phyloP scores from a whole-genome alignment of 1,139 yeast genomes.

The Nakaseomyces uthaithaninus region DNA sequence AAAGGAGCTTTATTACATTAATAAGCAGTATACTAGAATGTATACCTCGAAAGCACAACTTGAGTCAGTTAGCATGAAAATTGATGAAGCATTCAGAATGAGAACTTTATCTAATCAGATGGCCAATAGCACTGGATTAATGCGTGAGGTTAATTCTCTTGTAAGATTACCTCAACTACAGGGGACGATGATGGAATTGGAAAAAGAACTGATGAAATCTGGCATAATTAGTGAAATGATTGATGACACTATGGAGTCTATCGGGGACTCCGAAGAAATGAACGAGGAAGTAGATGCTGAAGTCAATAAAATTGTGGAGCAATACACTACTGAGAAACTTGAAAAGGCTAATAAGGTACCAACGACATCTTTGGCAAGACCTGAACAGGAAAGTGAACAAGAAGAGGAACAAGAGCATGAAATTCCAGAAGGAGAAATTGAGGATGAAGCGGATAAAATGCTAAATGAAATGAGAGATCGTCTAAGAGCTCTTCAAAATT shows the following conservation, averaged over 20 bases:
- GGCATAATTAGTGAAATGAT: conserved; percentile 96
- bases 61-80: conserved; percentile 77
- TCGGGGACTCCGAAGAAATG: conserved; percentile 60
- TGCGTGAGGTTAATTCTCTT: conserved; percentile 81
- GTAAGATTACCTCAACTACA: conserved; percentile 73
- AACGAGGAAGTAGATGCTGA: conserved; percentile 67
- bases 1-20: conserved; percentile 65
- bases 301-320: conserved; percentile 47
- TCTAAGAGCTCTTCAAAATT: conserved; percentile 75
- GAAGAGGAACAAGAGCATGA: conserved; percentile 36
- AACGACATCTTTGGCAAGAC: conserved; percentile 38
- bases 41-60: conserved; percentile 78
- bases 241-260: conserved; percentile 74
- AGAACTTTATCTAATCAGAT: conserved; percentile 75
- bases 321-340: conserved; percentile 41
- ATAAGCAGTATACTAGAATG: conserved; percentile 66
- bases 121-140: conserved; percentile 68
- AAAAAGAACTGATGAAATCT: conserved; percentile 80
- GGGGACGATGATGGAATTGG: conserved; percentile 78
- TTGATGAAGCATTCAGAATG: conserved; percentile 88
- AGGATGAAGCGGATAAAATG: conserved; percentile 65
- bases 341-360: conserved; percentile 44
- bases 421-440: conserved; percentile 59
- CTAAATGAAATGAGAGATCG: conserved; percentile 85
- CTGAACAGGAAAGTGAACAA: conserved; percentile 30